These are phyloP conservation scores for Allium cepa DNA, from an alignment of 106 monocot genomes.

Conservation along the genomic window DNA sequence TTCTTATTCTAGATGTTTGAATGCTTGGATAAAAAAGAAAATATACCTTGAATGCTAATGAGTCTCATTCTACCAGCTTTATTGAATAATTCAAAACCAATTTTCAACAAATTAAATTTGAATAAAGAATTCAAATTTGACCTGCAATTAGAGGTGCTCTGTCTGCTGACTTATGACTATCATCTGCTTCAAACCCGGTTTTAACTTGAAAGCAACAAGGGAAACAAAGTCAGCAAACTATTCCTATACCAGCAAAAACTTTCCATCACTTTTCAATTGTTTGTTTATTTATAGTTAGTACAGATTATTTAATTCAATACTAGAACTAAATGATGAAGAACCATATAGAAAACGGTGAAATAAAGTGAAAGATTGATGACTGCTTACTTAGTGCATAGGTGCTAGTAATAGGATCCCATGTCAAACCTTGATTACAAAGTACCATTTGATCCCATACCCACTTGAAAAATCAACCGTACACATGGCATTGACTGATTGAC, in stretches of 20 bases:
- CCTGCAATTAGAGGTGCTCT: constrained; percentile 48
- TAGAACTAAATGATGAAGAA: too few species aligned
- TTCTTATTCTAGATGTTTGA: too few species aligned
- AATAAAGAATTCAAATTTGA: constrained; percentile 8
- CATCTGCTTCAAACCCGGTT: constrained; percentile 10
- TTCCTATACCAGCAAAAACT: not conserved
- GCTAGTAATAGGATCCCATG: constrained; percentile 61
- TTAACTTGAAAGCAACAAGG: not conserved
- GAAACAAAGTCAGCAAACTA: not conserved
- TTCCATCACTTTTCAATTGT: not conserved
- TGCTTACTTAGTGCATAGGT: constrained; percentile 26
- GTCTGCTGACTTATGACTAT: constrained; percentile 17
- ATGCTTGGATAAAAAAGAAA: too few species aligned
- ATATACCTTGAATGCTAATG: too few species aligned
- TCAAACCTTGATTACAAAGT: constrained; percentile 48
- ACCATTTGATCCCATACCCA: constrained; percentile 22
- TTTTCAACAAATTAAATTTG: not conserved
- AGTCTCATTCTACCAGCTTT: not conserved
- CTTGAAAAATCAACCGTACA: constrained; percentile 29
- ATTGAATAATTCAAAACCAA: not conserved
- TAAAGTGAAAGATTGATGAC: too few species aligned
- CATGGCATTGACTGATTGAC: constrained; percentile 32
- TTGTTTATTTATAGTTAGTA: constrained; percentile 7
- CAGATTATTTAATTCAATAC: too few species aligned
- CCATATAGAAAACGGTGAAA: too few species aligned